Evolutionary conservation across 106 monocot species (phyloP).

Genomic region (Hemerocallis citrina): DNA sequence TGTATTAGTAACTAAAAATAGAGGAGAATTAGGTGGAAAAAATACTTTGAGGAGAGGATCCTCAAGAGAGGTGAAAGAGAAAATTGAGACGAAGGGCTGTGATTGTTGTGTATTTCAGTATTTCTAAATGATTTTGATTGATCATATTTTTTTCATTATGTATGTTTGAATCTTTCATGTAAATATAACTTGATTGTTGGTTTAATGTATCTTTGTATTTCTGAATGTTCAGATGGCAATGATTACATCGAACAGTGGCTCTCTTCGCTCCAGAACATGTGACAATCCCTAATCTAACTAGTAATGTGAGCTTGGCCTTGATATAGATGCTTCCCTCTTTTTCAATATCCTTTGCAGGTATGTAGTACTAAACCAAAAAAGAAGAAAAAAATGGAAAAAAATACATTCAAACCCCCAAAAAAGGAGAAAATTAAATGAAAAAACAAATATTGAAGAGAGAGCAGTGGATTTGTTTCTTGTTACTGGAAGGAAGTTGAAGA

Average conservation of each 20-base stretch:
- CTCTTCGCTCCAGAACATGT: conserved; percentile 30
- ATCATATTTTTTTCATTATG: no score
- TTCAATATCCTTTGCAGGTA: not conserved
- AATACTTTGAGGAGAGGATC: no score
- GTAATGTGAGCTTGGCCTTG: not conserved
- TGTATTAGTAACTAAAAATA: no score
- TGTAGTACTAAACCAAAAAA: not conserved
- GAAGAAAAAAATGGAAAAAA: not conserved
- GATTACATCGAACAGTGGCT: conserved; percentile 38
- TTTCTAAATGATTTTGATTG: no score
- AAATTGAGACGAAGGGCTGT: no score
- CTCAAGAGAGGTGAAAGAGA: no score
- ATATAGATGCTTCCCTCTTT: conserved; percentile 6
- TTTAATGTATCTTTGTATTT: not conserved
- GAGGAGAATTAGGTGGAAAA: no score
- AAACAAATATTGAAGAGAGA: not conserved
- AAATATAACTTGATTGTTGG: no score
- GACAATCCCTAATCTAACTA: not conserved
- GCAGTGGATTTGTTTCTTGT: not conserved
- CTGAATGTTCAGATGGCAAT: conserved; percentile 25
- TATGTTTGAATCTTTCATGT: no score
- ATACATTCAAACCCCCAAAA: not conserved
- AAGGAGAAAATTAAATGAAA: conserved; percentile 1
- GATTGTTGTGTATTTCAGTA: no score
- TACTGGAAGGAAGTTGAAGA: not conserved